phyloP scores from a whole-genome alignment of 352 stramenopile species.

The Aphanomyces euteiches region DNA sequence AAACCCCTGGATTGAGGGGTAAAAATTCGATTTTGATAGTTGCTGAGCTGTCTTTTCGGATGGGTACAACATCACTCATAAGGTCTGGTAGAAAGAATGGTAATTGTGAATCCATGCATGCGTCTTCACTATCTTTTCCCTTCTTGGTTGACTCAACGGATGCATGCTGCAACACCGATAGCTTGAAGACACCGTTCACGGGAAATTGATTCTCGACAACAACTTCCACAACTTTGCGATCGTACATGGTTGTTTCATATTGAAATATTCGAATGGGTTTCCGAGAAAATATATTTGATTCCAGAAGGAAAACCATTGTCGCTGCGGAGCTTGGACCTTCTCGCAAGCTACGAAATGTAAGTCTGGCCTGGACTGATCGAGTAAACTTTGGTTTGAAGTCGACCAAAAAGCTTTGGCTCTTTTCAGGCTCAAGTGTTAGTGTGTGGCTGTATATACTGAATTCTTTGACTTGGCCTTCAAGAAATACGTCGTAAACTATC shows the following conservation, averaged over 20 bases:
- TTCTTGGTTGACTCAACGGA: constrained; percentile 16
- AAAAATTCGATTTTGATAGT: constrained; percentile 87
- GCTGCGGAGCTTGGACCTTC: constrained; percentile 39
- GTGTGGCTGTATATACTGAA: constrained; percentile 72
- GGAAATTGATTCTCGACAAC: constrained; percentile 87
- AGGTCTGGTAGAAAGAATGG: constrained; percentile 75
- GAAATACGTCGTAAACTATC: constrained; percentile 86
- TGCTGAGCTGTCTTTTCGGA: constrained; percentile 50
- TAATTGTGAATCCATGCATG: constrained; percentile 64
- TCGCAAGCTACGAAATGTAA: constrained; percentile 83
- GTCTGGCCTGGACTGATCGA: constrained; percentile 68
- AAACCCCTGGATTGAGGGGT: constrained; percentile 81
- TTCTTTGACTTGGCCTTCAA: constrained; percentile 62
- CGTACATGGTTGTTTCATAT: constrained; percentile 72
- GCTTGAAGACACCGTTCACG: constrained; percentile 56
- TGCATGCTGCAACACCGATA: constrained; percentile 68
- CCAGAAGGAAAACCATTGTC: constrained; percentile 89
- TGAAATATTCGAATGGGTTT: constrained; percentile 79
- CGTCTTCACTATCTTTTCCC: constrained; percentile 47
- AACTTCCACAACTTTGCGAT: constrained; percentile 72
- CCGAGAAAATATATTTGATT: constrained; percentile 72
- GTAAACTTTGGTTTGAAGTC: constrained; percentile 83
- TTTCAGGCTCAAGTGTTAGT: constrained; percentile 72
- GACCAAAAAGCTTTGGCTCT: constrained; percentile 71
- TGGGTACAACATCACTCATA: constrained; percentile 37